Percentiles rank a stretch among this genome's conserved stretches.
phyloP scores from a whole-genome alignment of 352 stramenopile species.

The Phytopythium montanum region DNA sequence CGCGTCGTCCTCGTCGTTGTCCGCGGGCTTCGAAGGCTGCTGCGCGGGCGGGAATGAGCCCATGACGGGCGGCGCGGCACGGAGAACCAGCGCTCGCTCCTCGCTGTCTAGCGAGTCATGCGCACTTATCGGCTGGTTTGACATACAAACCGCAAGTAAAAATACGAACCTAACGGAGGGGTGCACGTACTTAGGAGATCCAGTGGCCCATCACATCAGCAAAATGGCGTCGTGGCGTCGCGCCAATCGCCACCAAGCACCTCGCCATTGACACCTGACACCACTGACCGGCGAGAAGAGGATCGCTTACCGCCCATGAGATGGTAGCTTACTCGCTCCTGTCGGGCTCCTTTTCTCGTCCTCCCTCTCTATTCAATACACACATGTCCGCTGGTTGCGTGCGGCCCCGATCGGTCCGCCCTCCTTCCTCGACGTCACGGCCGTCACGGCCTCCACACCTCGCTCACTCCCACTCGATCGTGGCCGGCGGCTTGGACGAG shows the following conservation, averaged over 20 bases:
- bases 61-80: neutral
- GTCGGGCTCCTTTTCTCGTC: neutral
- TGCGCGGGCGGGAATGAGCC: neutral
- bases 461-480: constrained; percentile 98
- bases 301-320: no score
- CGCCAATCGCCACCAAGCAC: neutral
- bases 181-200: neutral
- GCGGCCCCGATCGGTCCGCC: no score
- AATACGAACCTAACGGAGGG: neutral
- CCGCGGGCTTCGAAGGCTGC: neutral
- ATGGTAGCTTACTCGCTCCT: no score
- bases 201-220: neutral
- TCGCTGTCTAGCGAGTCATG: neutral
- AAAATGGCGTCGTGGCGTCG: no score
- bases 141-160: neutral
- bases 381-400: neutral
- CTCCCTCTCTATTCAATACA: constrained; percentile 6
- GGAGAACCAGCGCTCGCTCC: neutral
- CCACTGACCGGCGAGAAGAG: no score
- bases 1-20: constrained; percentile 7
- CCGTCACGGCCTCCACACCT: neutral
- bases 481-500: constrained; percentile 98
- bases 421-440: no score
- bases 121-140: neutral
- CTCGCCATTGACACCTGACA: no score